Conservation (phyloP, 2,329 filamentous ascomycete genomes). For the Rhynchosporium secalis region DNA sequence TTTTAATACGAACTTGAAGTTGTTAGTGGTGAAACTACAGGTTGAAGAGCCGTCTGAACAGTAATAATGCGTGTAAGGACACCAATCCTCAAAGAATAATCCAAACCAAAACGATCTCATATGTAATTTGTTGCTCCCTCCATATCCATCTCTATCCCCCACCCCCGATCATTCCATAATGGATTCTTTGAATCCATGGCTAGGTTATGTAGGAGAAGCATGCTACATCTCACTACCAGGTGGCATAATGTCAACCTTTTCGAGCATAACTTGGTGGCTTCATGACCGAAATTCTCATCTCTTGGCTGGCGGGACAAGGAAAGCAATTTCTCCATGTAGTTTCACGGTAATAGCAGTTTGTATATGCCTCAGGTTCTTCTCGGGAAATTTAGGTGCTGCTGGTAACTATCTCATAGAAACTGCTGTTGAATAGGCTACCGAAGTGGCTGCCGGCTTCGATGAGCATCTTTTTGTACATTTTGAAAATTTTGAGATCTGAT, state of each 20-base stretch:
- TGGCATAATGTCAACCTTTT: constrained; percentile 14
- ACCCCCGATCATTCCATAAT: not conserved
- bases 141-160: not conserved
- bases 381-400: not conserved
- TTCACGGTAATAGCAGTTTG: not conserved
- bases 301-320: not conserved
- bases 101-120: too few relatives aligned
- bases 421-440: constrained; percentile 15
- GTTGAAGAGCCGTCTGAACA: not conserved
- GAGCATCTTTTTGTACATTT: constrained; percentile 20
- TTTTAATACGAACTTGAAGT: not conserved
- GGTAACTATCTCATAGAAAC: not conserved
- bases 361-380: constrained; percentile 2
- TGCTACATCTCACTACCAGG: constrained; percentile 17
- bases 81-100: not conserved
- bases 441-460: constrained; percentile 18
- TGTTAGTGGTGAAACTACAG: not conserved
- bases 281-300: not conserved
- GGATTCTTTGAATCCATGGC: constrained; percentile 9
- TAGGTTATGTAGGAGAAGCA: constrained; percentile 13
- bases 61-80: constrained; percentile 2
- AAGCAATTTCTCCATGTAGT: not conserved
- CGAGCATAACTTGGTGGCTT: constrained; percentile 7
- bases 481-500: constrained; percentile 2
- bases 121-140: not conserved